Percentiles rank a stretch among this genome's conserved stretches.
Conservation (phyloP, 192 early-diverging fungal genomes). For the Backusella macrospora region DNA sequence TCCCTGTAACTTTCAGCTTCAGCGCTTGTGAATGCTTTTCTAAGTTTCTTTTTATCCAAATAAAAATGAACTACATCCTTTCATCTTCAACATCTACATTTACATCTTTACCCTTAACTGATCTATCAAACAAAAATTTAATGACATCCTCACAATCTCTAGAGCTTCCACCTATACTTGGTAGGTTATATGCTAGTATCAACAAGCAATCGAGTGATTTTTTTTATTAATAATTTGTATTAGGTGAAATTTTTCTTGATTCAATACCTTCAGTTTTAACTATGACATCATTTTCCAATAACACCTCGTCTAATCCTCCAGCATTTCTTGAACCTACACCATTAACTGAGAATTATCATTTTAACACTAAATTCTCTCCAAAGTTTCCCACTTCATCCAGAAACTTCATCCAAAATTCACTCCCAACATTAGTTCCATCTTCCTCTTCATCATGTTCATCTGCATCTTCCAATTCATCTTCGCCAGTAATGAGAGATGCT, state of each 20-base stretch:
- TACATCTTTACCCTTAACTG: not conserved
- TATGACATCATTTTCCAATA: not conserved
- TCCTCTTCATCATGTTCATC: conserved; percentile 5
- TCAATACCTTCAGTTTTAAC: not conserved
- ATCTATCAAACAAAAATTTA: not conserved
- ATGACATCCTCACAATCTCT: not conserved
- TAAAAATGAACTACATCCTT: not conserved
- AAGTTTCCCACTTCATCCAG: not conserved
- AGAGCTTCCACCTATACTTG: conserved; percentile 1
- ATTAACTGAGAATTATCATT: not conserved
- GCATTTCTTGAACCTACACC: conserved; percentile 1
- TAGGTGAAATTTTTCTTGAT: not conserved
- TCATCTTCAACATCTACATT: not conserved
- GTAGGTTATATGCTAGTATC: not conserved
- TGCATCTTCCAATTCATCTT: not conserved
- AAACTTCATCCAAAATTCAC: not conserved
- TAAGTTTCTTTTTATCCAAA: not conserved
- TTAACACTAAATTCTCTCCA: not conserved
- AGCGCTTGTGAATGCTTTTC: not conserved
- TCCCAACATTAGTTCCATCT: not conserved
- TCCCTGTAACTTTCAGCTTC: not conserved
- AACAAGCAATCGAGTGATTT: not conserved
- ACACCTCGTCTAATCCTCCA: not conserved
- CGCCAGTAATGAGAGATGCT: not conserved
- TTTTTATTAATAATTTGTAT: not conserved